Evolutionary conservation across 75 land plant species (phyloP), one percentile per base, ranked within the genome.

Genomic region (Ceratopteris richardii): DNA sequence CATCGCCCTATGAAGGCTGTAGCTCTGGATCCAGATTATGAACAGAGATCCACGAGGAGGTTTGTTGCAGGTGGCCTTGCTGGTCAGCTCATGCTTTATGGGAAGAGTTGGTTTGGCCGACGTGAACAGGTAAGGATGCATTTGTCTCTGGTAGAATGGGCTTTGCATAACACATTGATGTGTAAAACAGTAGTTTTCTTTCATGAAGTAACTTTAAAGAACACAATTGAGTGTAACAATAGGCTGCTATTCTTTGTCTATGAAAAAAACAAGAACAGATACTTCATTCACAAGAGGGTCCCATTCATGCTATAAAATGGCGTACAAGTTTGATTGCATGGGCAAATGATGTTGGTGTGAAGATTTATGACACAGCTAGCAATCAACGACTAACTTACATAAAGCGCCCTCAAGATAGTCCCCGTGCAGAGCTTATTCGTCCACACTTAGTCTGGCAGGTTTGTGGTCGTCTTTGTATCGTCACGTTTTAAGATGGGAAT

Each of bases 371-470:
- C 55, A 70, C 82, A 67, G 87, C 85, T 11, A 82, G 73, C 52
- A 66, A 94, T 68, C 89, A 83, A 60, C 80, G 96, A 11, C 63
- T 94, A 17, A 83, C 98, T 51, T 94, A 79, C 63, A 94, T 94
- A 61, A 88, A 86, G 68, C 73, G 85, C 40, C 87, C 88, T 31
- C 66, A 72, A 57, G 77, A 74, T 48, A 85, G 90, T 65, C 96
- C 98, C 58, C 87, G 72, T 31, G 91, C 87, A 59, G 90, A 90
- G 54, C 71, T 82, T 26, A 63, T 86, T 46, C 78, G 77, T 33
- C 96, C 98, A 64, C 87, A 90, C 22, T 73, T 94, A 56, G 85
- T 94, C 41, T 94, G 98, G 98, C 98, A 94, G 98, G 98, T 86
- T 19, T 60, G 74, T 59, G 19, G 9, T 9, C 9, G 37, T 9